Conservation (phyloP, 2,329 filamentous ascomycete species). For the Madurella mycetomatis region DNA sequence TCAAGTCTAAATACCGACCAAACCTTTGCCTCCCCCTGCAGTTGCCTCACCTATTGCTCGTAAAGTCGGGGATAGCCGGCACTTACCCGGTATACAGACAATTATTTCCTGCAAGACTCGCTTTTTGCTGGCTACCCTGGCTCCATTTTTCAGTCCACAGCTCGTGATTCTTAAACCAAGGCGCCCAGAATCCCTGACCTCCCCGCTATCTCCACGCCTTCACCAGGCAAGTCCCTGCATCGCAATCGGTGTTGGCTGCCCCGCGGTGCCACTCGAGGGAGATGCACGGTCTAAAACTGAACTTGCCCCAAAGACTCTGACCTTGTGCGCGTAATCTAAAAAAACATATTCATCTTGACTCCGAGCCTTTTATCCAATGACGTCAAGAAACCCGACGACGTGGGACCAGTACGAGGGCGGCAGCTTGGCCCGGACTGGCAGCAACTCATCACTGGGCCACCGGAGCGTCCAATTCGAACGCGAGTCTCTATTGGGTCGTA, state of each 20-base stretch:
- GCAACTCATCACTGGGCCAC: conserved; percentile 37
- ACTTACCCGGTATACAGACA: not conserved
- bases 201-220: not conserved
- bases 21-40: not conserved
- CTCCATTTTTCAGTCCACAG: not conserved
- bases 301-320: not conserved
- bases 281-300: not conserved
- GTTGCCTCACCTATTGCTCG: no score
- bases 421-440: conserved; percentile 39
- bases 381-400: conserved; percentile 36
- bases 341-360: not conserved
- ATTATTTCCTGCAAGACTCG: no score
- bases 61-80: not conserved
- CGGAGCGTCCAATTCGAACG: conserved; percentile 42
- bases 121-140: no score
- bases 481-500: conserved; percentile 41
- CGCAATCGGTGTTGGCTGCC: not conserved
- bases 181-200: no score
- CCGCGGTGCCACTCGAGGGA: not conserved
- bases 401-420: conserved; percentile 47
- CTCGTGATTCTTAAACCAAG: not conserved
- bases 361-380: conserved; percentile 15
- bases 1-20: not conserved
- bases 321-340: no score
- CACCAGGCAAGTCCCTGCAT: not conserved